Evolutionary conservation across 116 monocot genomes (phyloP).

Genomic region (Cymodocea nodosa): DNA sequence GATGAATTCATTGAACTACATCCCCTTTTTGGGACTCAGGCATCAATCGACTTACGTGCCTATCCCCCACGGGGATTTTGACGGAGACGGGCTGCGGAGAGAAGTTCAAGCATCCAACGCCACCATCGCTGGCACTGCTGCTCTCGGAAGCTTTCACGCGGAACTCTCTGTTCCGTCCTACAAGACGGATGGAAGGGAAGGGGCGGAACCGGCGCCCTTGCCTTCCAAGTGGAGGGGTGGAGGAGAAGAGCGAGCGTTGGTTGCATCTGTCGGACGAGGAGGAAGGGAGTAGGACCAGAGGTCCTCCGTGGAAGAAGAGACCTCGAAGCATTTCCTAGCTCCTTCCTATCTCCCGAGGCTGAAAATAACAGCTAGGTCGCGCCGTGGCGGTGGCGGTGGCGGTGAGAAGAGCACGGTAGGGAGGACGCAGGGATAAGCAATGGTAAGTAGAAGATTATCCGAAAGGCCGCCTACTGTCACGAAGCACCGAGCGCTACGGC

Average conservation of each 20-base stretch:
- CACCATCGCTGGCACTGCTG: neutral
- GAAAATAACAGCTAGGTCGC: neutral
- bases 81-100: conserved; percentile 32
- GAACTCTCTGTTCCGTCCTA: neutral
- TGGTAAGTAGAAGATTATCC: too few relatives aligned
- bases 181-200: neutral
- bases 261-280: neutral
- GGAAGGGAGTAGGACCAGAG: neutral
- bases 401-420: too few relatives aligned
- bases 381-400: too few relatives aligned
- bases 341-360: neutral
- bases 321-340: neutral
- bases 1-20: neutral
- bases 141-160: conserved; percentile 6
- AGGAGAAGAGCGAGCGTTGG: neutral
- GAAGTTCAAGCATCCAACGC: conserved; percentile 1
- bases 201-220: too few relatives aligned
- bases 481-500: too few relatives aligned
- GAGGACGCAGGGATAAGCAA: too few relatives aligned
- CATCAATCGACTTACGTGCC: conserved; percentile 36
- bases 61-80: conserved; percentile 61
- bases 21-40: neutral
- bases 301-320: neutral
- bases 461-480: too few relatives aligned
- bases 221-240: neutral